A percentile compares a stretch with the other conserved stretches of the same genome.
These are phyloP conservation scores for Citrullus amarus DNA, from an alignment of 306 rosid genomes.

Conservation along the genomic window DNA sequence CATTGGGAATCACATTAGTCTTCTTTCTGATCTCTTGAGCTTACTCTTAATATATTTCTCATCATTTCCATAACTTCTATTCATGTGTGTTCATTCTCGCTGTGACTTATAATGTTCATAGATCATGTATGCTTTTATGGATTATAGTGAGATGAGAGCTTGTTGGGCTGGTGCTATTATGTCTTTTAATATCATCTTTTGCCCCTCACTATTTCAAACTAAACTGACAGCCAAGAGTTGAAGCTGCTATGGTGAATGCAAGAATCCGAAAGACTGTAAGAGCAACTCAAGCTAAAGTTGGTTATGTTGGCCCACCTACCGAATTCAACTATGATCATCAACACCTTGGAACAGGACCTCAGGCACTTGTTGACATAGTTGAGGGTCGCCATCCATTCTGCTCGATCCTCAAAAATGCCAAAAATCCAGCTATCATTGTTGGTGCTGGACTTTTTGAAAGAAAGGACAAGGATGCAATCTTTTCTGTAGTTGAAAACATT, in stretches of 20 bases:
- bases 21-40: not conserved
- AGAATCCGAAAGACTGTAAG: slow-evolving; percentile 80
- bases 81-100: not conserved
- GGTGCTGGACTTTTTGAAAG: slow-evolving; percentile 87
- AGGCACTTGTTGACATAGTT: slow-evolving; percentile 71
- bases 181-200: not conserved
- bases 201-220: slow-evolving; percentile 10
- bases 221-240: slow-evolving; percentile 80
- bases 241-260: slow-evolving; percentile 98
- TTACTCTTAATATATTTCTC: not conserved
- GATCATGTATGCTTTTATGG: not conserved
- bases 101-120: not conserved
- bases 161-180: not conserved
- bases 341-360: slow-evolving; percentile 83
- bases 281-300: slow-evolving; percentile 72
- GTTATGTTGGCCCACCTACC: slow-evolving; percentile 72
- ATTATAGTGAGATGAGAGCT: not conserved
- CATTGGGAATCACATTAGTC: not conserved
- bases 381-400: slow-evolving; percentile 73
- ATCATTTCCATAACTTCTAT: not conserved
- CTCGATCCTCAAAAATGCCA: slow-evolving; percentile 51
- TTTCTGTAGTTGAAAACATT: slow-evolving; percentile 54
- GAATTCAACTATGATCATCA: slow-evolving; percentile 71
- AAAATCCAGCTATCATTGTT: slow-evolving; percentile 72
- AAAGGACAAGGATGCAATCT: slow-evolving; percentile 76